Conservation (phyloP, 2,329 filamentous ascomycete genomes). For the Tolypocladium nubicola region DNA sequence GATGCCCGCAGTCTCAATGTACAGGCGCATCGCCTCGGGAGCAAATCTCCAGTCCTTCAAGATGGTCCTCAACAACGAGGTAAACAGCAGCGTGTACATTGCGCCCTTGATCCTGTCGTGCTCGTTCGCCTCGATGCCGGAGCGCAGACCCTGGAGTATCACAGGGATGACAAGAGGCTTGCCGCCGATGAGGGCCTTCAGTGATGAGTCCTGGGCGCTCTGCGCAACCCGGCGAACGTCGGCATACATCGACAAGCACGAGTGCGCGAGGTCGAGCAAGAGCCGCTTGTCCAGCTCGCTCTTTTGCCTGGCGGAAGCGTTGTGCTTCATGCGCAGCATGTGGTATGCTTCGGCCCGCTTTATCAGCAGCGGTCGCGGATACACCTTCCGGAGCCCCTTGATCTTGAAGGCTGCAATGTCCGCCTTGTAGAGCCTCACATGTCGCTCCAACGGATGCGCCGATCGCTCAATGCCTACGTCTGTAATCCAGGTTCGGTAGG, state of each 20-base stretch:
- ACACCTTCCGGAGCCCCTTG: conserved; percentile 81
- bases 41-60: conserved; percentile 92
- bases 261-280: conserved; percentile 78
- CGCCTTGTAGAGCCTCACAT: conserved; percentile 72
- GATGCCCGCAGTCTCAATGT: conserved; percentile 79
- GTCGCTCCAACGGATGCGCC: conserved; percentile 82
- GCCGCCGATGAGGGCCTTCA: conserved; percentile 83
- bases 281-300: conserved; percentile 82
- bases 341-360: conserved; percentile 93
- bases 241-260: conserved; percentile 82
- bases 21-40: conserved; percentile 77
- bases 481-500: conserved; percentile 93
- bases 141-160: conserved; percentile 68
- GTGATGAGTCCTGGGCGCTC: conserved; percentile 80
- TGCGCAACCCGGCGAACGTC: conserved; percentile 94
- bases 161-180: conserved; percentile 81
- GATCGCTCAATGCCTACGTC: conserved; percentile 95
- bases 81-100: conserved; percentile 83
- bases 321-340: conserved; percentile 86
- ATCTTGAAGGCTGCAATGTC: conserved; percentile 92
- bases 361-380: conserved; percentile 84
- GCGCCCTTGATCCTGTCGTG: conserved; percentile 90
- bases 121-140: conserved; percentile 68
- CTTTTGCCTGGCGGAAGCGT: conserved; percentile 76
- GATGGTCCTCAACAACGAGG: conserved; percentile 78